Evolutionary conservation across 805 yeast genomes (phyloP), one percentile per base, ranked within the genome.

Genomic region (Wickerhamomyces mucosus): DNA sequence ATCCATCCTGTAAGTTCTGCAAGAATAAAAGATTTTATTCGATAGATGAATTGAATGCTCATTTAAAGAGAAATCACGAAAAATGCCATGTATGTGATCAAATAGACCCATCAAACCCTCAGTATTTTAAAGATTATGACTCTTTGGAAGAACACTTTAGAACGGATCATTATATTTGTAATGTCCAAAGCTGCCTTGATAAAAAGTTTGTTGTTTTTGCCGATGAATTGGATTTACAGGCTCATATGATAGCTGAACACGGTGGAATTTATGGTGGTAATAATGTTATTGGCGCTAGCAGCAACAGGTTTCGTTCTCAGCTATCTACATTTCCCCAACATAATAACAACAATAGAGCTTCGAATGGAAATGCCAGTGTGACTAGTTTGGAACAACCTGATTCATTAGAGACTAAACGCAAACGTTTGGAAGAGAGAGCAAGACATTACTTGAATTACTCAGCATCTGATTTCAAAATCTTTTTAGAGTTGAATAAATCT

Each of bases 151-250:
- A 62, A 12, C 99, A 92, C 61, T 92, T 92, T 56, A 65, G 61
- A 42, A 53, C 50, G 4, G 74, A 67, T 26, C 99, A 92, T 55
- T 84, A 63, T 54, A 74, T 75, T 12, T 92, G 99, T 58, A 65
- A 69, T 20, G 79, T 81, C 14, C 82, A 72, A 29, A 48, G 69
- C 10, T 92, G 99, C 58, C 56, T 88, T 29, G 97, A 88, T 34
- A 76, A 81, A 54, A 82, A 83, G 51, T 89, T 92, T 58, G 92
- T 92, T 15, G 98, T 89, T 2, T 92, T 92, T 51, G 70, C 78
- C 15, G 89, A 85, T 39, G 92, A 82, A 32, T 56, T 86, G 34
- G 96, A 86, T 43, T 63, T 92, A 33, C 78, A 81, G 33, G 88
- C 94, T 2, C 98, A 92, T 55, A 78, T 85, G 75, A 56, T 85